A percentile compares a stretch with the other conserved stretches of the same genome.
Evolutionary conservation across 2,329 filamentous ascomycete genomes (phyloP).

Genomic region (Phyllosticta citrichinensis): DNA sequence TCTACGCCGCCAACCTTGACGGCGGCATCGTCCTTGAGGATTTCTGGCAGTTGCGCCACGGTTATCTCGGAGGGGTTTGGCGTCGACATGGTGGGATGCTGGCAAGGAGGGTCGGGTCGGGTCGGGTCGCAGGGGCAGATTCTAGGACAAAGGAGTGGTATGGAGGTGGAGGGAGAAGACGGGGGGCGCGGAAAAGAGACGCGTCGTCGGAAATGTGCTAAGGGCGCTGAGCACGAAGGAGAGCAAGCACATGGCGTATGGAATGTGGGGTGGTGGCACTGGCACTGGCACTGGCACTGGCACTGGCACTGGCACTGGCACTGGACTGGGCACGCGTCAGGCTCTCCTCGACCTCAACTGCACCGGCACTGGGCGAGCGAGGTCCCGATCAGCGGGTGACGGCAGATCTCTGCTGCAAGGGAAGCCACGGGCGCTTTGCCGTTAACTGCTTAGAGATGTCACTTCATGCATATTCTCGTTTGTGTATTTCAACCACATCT

Average conservation of each 20-base stretch:
- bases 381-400: background rate
- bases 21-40: constrained; percentile 61
- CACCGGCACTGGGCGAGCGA: background rate
- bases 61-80: constrained; percentile 40
- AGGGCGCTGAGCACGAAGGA: background rate
- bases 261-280: background rate
- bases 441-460: background rate
- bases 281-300: background rate
- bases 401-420: background rate
- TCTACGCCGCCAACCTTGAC: constrained; percentile 86
- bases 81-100: constrained; percentile 16
- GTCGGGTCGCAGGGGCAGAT: background rate
- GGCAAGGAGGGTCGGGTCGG: background rate
- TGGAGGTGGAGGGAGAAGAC: background rate
- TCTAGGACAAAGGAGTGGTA: background rate
- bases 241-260: background rate
- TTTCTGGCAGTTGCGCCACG: constrained; percentile 50
- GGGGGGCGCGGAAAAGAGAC: background rate
- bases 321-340: background rate
- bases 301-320: background rate
- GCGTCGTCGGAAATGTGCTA: background rate
- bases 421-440: background rate
- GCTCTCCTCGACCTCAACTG: background rate
- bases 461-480: background rate
- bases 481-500: background rate